Conservation (phyloP, 805 yeast species). For the Metschnikowia shivogae region DNA sequence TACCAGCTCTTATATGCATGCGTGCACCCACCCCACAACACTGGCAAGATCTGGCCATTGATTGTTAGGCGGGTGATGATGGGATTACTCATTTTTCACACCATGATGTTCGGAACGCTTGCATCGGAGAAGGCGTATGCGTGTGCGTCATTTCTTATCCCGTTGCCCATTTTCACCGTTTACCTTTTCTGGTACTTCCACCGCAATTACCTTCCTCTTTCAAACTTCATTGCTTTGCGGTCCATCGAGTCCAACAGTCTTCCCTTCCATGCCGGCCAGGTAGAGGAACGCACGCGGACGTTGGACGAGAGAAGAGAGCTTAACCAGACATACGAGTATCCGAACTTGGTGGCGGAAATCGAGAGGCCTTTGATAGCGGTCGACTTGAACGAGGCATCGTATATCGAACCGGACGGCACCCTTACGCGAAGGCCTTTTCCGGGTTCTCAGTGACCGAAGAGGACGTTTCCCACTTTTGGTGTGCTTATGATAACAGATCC, state of each 20-base stretch:
- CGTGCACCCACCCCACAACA: slow-evolving; percentile 94
- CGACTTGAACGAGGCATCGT: slow-evolving; percentile 44
- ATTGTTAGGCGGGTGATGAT: slow-evolving; percentile 76
- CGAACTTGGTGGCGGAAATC: slow-evolving; percentile 59
- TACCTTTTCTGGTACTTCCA: slow-evolving; percentile 77
- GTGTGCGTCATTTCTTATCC: slow-evolving; percentile 66
- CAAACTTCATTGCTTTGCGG: slow-evolving; percentile 80
- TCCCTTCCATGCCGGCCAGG: slow-evolving; percentile 11
- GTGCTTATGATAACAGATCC: too few relatives aligned
- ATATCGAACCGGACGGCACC: slow-evolving; percentile 28
- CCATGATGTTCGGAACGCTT: slow-evolving; percentile 89
- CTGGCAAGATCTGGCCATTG: slow-evolving; percentile 94
- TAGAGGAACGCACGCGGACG: slow-evolving; percentile 40
- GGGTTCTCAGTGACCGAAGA: slow-evolving; percentile 6
- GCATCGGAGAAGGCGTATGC: slow-evolving; percentile 77
- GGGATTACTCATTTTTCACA: slow-evolving; percentile 79
- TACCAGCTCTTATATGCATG: slow-evolving; percentile 86
- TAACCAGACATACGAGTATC: slow-evolving; percentile 71
- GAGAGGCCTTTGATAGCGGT: slow-evolving; percentile 85
- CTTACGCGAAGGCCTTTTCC: slow-evolving; percentile 22
- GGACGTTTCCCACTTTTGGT: not conserved
- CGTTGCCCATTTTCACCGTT: slow-evolving; percentile 68
- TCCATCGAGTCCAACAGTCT: slow-evolving; percentile 56
- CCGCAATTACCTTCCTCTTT: slow-evolving; percentile 72
- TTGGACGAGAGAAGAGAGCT: slow-evolving; percentile 76